These are phyloP conservation scores for Phytophthora litchii DNA, from an alignment of 352 stramenopile species.

Conservation along the genomic window DNA sequence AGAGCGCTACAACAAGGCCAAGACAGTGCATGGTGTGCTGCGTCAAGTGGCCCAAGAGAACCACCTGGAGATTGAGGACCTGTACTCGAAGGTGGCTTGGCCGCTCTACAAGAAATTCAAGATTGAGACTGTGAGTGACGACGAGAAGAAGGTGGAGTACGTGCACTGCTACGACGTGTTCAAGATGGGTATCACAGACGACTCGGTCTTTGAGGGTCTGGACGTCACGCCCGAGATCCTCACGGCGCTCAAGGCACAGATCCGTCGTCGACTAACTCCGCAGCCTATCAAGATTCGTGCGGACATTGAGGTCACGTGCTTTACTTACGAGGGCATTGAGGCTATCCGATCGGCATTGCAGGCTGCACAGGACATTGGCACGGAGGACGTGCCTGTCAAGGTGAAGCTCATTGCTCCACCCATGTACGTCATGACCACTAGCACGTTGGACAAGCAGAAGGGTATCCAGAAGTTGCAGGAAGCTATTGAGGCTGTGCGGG, in stretches of 20 bases:
- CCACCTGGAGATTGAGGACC: slow-evolving; percentile 71
- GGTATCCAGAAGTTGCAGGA: slow-evolving; percentile 97
- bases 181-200: slow-evolving; percentile 96
- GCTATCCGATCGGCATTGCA: slow-evolving; percentile 97
- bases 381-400: slow-evolving; percentile 94
- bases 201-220: slow-evolving; percentile 87
- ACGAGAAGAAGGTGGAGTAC: slow-evolving; percentile 92
- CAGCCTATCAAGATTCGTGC: slow-evolving; percentile 99
- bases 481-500: slow-evolving; percentile 94
- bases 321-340: slow-evolving; percentile 99
- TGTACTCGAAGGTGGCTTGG: slow-evolving; percentile 95
- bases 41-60: slow-evolving; percentile 88
- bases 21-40: slow-evolving; percentile 97
- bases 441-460: slow-evolving; percentile 97
- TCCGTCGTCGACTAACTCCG: slow-evolving; percentile 96
- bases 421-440: slow-evolving; percentile 99
- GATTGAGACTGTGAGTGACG: slow-evolving; percentile 77
- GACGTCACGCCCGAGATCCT: slow-evolving; percentile 90
- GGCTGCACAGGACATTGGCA: slow-evolving; percentile 81
- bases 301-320: slow-evolving; percentile 99
- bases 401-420: slow-evolving; percentile 99
- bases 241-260: slow-evolving; percentile 95
- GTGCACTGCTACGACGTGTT: slow-evolving; percentile 99
- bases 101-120: slow-evolving; percentile 98
- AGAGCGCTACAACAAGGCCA: slow-evolving; percentile 99